These are phyloP conservation scores for Blastocystis sp. DNA, from an alignment of 352 stramenopile species.

Conservation along the genomic window DNA sequence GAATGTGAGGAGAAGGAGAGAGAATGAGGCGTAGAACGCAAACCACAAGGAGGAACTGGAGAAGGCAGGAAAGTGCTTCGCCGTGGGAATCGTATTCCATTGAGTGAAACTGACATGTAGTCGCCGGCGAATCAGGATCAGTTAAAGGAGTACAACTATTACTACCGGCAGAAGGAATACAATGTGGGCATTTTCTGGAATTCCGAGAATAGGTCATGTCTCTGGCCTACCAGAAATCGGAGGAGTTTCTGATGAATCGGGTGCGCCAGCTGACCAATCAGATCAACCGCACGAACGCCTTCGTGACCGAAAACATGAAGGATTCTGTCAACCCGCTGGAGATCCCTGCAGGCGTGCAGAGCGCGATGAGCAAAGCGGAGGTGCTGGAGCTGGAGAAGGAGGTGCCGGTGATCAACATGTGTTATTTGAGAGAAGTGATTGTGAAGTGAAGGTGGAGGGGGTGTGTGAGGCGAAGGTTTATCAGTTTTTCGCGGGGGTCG, in stretches of 20 bases:
- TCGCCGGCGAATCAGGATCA: not conserved
- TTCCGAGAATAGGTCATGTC: not conserved
- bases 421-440: slow-evolving; percentile 26
- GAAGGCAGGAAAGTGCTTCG: not conserved
- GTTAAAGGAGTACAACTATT: slow-evolving; percentile 32
- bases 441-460: not conserved
- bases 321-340: not conserved
- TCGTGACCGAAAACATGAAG: slow-evolving; percentile 1
- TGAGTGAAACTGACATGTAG: not conserved
- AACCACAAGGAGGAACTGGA: slow-evolving; percentile 9
- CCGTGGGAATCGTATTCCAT: not conserved
- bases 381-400: slow-evolving; percentile 29
- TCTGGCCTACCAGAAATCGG: slow-evolving; percentile 36
- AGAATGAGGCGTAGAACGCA: not conserved
- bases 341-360: not conserved
- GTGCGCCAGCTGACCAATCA: slow-evolving; percentile 39
- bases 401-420: slow-evolving; percentile 42
- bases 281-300: slow-evolving; percentile 34
- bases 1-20: no score
- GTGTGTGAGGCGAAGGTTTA: slow-evolving; percentile 18
- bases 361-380: not conserved
- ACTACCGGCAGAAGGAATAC: slow-evolving; percentile 35
- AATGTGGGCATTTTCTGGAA: not conserved
- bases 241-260: slow-evolving; percentile 67
- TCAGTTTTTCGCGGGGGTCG: slow-evolving; percentile 54